phyloP scores from a whole-genome alignment of 495 filamentous ascomycete species.

The Penicillium cosmopolitanum region DNA sequence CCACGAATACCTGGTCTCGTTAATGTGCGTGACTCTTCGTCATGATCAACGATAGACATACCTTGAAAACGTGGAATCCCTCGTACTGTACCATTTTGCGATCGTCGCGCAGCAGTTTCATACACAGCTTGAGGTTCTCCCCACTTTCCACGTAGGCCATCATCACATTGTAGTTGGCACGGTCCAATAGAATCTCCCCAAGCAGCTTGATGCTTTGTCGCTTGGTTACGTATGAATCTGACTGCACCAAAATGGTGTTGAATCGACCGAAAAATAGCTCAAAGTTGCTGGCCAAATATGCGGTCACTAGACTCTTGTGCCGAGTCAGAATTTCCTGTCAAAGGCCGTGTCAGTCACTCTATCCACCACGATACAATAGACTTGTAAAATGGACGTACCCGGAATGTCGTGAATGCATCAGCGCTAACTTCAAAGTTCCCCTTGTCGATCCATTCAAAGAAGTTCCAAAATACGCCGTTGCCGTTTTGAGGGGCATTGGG shows the following conservation, averaged over 20 bases:
- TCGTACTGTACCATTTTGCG: slow-evolving; percentile 99
- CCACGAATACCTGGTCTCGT: slow-evolving; percentile 80
- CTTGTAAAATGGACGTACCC: slow-evolving; percentile 58
- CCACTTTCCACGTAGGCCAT: slow-evolving; percentile 93
- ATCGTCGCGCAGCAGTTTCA: slow-evolving; percentile 94
- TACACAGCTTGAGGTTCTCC: slow-evolving; percentile 95
- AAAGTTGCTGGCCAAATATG: slow-evolving; percentile 86
- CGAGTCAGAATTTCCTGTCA: slow-evolving; percentile 86
- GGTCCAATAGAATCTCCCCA: slow-evolving; percentile 91
- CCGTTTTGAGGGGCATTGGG: slow-evolving; percentile 68
- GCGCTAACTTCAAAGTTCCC: slow-evolving; percentile 95
- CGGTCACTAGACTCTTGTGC: slow-evolving; percentile 85
- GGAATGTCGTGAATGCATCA: slow-evolving; percentile 95
- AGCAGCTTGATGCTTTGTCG: slow-evolving; percentile 97
- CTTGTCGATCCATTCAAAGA: slow-evolving; percentile 96
- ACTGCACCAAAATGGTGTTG: slow-evolving; percentile 85
- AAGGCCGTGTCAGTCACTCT: slow-evolving; percentile 2
- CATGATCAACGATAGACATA: slow-evolving; percentile 33
- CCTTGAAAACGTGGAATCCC: slow-evolving; percentile 98
- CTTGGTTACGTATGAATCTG: slow-evolving; percentile 96
- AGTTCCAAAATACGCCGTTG: slow-evolving; percentile 91
- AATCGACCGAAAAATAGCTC: slow-evolving; percentile 89
- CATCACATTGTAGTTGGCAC: slow-evolving; percentile 98
- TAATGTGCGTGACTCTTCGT: slow-evolving; percentile 16
- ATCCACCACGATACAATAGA: not conserved